Conservation (phyloP, 306 rosid genomes). For the Citrullus colocynthis region DNA sequence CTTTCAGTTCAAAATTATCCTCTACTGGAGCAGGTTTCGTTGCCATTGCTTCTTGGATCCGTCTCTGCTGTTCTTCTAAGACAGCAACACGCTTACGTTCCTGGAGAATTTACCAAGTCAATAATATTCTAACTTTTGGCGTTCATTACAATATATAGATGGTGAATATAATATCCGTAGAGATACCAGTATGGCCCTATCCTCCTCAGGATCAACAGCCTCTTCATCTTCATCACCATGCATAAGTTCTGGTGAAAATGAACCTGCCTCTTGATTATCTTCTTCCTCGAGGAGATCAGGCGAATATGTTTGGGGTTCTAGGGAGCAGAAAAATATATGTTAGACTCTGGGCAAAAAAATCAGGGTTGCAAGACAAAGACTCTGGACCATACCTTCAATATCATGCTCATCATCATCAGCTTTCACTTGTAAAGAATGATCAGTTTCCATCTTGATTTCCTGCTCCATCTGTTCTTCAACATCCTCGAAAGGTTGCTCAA, state of each 20-base stretch:
- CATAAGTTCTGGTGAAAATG: slow-evolving; percentile 75
- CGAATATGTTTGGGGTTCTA: slow-evolving; percentile 51
- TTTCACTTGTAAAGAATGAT: slow-evolving; percentile 21
- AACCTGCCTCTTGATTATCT: slow-evolving; percentile 48
- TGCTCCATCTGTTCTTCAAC: slow-evolving; percentile 33
- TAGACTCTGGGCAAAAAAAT: background rate
- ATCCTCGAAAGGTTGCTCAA: slow-evolving; percentile 48
- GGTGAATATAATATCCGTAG: background rate
- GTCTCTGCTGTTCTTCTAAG: slow-evolving; percentile 66
- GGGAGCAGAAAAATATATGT: background rate
- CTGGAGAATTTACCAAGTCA: slow-evolving; percentile 24
- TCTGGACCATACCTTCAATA: slow-evolving; percentile 30
- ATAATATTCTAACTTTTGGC: background rate
- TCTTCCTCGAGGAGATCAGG: slow-evolving; percentile 54
- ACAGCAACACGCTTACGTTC: slow-evolving; percentile 67
- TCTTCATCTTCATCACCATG: slow-evolving; percentile 81
- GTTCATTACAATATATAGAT: background rate
- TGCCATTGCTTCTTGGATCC: slow-evolving; percentile 68
- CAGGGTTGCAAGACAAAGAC: slow-evolving; percentile 2
- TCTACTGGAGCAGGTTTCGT: slow-evolving; percentile 68
- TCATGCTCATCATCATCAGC: slow-evolving; percentile 32
- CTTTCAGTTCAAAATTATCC: slow-evolving; percentile 80
- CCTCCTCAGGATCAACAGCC: slow-evolving; percentile 90
- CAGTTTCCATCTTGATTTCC: slow-evolving; percentile 37
- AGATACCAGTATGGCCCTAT: slow-evolving; percentile 58